phyloP scores from a whole-genome alignment of 179 eudicot genomes.

The Patellifolia procumbens region DNA sequence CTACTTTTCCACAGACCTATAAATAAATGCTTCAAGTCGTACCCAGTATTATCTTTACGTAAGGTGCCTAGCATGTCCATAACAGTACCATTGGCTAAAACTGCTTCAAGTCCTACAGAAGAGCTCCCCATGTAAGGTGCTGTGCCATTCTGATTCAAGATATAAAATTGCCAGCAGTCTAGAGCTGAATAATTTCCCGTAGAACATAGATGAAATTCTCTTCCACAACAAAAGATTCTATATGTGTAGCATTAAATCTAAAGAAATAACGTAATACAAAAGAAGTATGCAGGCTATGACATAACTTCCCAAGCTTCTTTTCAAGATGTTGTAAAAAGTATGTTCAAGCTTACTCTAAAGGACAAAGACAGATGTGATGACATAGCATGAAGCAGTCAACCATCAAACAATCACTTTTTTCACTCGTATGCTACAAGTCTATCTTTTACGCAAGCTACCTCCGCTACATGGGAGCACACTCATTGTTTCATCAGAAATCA shows the following conservation, averaged over 20 bases:
- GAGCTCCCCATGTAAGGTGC: constrained; percentile 16
- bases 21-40: constrained; percentile 97
- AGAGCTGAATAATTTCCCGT: background rate
- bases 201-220: background rate
- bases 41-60: constrained; percentile 98
- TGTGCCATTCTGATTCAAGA: constrained; percentile 9
- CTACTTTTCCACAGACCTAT: constrained; percentile 61
- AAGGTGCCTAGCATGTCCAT: constrained; percentile 96
- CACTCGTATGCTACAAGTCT: background rate
- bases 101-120: constrained; percentile 90
- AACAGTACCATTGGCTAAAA: constrained; percentile 85
- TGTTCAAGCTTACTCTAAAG: background rate
- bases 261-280: background rate
- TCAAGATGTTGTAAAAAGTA: too few relatives aligned
- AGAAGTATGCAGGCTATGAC: background rate
- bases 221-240: background rate
- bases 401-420: too few relatives aligned
- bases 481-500: background rate
- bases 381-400: background rate
- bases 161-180: background rate
- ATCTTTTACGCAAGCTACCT: background rate
- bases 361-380: too few relatives aligned
- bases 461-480: background rate
- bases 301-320: too few relatives aligned
- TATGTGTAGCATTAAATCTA: background rate